Base-by-base conservation (phyloP, 1,139 yeast species). In the Yamadazyma conglobata region DNA sequence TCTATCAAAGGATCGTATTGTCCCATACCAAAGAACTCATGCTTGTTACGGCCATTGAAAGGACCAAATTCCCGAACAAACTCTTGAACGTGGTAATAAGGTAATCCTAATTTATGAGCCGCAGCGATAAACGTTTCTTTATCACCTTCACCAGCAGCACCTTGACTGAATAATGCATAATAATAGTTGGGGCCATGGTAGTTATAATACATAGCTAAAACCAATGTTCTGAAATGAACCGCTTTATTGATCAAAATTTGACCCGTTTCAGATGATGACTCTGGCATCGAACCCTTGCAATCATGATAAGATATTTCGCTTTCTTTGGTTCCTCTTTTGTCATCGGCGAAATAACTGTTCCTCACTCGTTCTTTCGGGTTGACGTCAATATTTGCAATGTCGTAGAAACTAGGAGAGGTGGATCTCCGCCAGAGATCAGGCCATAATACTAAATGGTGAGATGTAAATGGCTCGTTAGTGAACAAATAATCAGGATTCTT, bases 91-190 rank as follows among this genome's bases (percentile, higher is more conserved):
- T 77, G 81, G 47, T 74, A 77, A 46, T 61, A 75, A 3, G 77
- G 73, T 31, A 64, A 59, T 1, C 56, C 51, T 36, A 73, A 57
- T 17, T 58, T 70, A 38, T 71, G 73, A 13, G 83, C 77, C 4
- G 82, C 82, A 1, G 80, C 77, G 26, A 73, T 64, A 39, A 76
- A 71, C 0, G 83, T 77, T 43, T 78, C 84, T 46, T 77, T 77
- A 44, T 64, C 70, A 22, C 69, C 68, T 23, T 50, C 55, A 5
- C 64, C 67, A 7, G 56, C 59, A 2, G 58, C 56, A 12, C 69
- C 69, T 46, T 61, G 70, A 42, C 52, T 60, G 5, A 64, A 38
- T 33, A 64, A 47, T 13, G 50, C 43, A 36, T 60, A 56, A 39
- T 52, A 63, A 38, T 49, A 53, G 6, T 61, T 58, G 19, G 77